These are phyloP conservation scores for Cardamine occulta DNA, from an alignment of 345 rosid genomes.

Conservation along the genomic window DNA sequence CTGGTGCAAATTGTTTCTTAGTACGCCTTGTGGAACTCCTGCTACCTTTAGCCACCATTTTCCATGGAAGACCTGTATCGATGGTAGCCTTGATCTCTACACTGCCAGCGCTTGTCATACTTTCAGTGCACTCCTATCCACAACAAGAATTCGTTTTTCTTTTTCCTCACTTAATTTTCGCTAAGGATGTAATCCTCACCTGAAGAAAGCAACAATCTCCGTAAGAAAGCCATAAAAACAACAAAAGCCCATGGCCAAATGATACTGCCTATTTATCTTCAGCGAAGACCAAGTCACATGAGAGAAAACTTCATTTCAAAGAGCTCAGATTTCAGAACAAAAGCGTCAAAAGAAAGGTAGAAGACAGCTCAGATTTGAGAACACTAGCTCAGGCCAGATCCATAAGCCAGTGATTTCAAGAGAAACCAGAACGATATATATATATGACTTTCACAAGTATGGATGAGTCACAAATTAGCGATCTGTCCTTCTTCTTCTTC, in stretches of 20 bases:
- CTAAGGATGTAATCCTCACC: not conserved
- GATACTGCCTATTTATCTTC: not conserved
- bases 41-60: slow-evolving; percentile 56
- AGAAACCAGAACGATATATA: not conserved
- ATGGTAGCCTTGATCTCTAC: slow-evolving; percentile 51
- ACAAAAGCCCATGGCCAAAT: not conserved
- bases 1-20: slow-evolving; percentile 43
- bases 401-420: not conserved
- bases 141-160: not conserved
- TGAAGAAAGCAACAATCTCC: slow-evolving; percentile 3
- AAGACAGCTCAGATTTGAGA: not conserved
- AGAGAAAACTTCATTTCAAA: not conserved
- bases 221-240: not conserved
- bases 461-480: not conserved
- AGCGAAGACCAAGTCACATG: not conserved
- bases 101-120: slow-evolving; percentile 55
- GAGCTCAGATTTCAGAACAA: slow-evolving; percentile 2
- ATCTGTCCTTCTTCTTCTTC: not conserved
- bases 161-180: not conserved
- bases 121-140: slow-evolving; percentile 30
- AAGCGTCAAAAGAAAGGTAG: not conserved
- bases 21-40: slow-evolving; percentile 58
- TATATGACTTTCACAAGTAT: not conserved
- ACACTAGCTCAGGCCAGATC: slow-evolving; percentile 3
- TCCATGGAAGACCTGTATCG: slow-evolving; percentile 62